Conservation (phyloP, 2,329 filamentous ascomycete species). For the Ophiostoma piceae region DNA sequence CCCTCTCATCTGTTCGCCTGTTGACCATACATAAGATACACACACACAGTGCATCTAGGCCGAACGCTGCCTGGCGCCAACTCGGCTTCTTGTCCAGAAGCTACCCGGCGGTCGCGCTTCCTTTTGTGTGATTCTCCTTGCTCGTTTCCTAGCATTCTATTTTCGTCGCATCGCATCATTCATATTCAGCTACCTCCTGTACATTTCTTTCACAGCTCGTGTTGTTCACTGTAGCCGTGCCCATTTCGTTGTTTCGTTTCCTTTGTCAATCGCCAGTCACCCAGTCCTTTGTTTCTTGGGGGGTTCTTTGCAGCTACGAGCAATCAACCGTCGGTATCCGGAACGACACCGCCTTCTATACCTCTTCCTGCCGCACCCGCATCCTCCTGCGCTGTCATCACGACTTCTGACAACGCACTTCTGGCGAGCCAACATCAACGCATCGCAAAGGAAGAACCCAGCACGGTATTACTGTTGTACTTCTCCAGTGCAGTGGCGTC, state of each 20-base stretch:
- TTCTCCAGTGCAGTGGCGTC: background rate
- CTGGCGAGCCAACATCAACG: background rate
- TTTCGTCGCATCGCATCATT: background rate
- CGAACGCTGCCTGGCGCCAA: background rate
- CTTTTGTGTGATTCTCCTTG: background rate
- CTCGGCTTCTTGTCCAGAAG: background rate
- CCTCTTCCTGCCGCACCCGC: background rate
- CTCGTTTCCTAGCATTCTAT: background rate
- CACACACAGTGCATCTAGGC: too few relatives aligned
- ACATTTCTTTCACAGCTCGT: background rate
- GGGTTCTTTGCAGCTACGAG: background rate
- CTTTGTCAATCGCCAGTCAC: background rate
- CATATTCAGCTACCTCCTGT: background rate
- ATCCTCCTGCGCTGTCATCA: background rate
- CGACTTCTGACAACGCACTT: background rate
- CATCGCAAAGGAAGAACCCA: background rate
- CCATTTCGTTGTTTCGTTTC: background rate
- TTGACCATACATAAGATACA: background rate
- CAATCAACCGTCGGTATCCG: background rate
- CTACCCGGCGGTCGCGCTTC: background rate
- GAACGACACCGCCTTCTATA: conserved; percentile 3
- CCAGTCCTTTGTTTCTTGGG: background rate
- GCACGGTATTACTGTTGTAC: background rate
- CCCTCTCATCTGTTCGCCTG: background rate
- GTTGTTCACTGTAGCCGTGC: background rate